Base-by-base conservation (phyloP, 495 filamentous ascomycete genomes). In the Penicillium malachiteum region DNA sequence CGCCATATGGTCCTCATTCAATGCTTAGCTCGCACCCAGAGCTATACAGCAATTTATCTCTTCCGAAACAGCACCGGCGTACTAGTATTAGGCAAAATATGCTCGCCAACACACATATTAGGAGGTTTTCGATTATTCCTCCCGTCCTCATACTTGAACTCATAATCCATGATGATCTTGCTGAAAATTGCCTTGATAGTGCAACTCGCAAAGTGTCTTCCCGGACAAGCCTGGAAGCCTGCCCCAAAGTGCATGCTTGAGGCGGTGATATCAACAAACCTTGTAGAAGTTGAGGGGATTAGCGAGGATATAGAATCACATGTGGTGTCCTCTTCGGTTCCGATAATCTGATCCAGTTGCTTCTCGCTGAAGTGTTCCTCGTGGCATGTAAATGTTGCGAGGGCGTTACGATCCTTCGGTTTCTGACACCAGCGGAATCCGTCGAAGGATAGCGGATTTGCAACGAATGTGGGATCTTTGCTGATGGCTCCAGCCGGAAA, bases 141-240 rank as follows among this genome's bases (percentile, higher is more conserved):
- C 10, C 50, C 50, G 6, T 56, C 55, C 33, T 62, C 55, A 13
- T 72, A 67, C 50, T 73, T 70, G 30, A 85, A 66, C 10, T 87
- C 82, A 52, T 83, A 86, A 13, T 78, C 72, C 34, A 79, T 58
- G 11, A 86, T 54, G 11, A 82, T 54, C 33, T 78, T 74, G 21
- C 76, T 80, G 21, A 87, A 45, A 32, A 86, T 75, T 31, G 78
- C 70, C 62, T 86, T 86, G 57, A 84, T 72, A 49, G 79, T 75
- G 14, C 71, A 74, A 3, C 69, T 68, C 0, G 79, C 82, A 42
- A 86, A 84, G 64, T 83, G 83, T 6, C 84, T 71, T 0, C 84
- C 85, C 0, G 84, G 84, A 60, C 83, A 76, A 5, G 71, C 70
- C 47, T 69, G 66, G 2, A 59, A 52, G 11, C 71, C 71, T 16